A percentile compares a stretch with the other conserved stretches of the same genome.
These are phyloP conservation scores for Kwoniella pini DNA, from an alignment of 768 basidiomycete genomes.

Conservation along the genomic window DNA sequence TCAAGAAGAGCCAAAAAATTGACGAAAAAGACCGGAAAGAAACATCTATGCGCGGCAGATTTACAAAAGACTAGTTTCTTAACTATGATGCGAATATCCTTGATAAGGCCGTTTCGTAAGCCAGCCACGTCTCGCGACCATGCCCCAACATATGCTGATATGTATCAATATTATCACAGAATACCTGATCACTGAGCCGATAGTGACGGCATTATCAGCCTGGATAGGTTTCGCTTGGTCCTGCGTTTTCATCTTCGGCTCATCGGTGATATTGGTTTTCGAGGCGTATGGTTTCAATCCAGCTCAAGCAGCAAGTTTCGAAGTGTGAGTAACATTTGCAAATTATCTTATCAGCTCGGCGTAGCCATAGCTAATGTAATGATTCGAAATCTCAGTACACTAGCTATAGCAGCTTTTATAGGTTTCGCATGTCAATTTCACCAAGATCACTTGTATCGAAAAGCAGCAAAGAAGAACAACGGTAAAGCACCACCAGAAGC, in stretches of 20 bases:
- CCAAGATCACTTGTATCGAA: slow-evolving; percentile 43
- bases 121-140: too few relatives aligned
- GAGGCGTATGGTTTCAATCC: slow-evolving; percentile 41
- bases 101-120: slow-evolving; percentile 48
- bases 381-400: slow-evolving; percentile 18
- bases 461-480: slow-evolving; percentile 24
- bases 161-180: too few relatives aligned
- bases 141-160: too few relatives aligned
- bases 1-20: slow-evolving; percentile 36
- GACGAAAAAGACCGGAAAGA: slow-evolving; percentile 43
- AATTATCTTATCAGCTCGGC: too few relatives aligned
- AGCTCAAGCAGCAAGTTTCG: slow-evolving; percentile 36
- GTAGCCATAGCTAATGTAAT: background rate
- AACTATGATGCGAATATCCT: slow-evolving; percentile 38
- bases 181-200: slow-evolving; percentile 49
- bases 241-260: slow-evolving; percentile 44
- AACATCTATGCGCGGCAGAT: slow-evolving; percentile 47
- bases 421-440: slow-evolving; percentile 41
- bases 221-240: slow-evolving; percentile 54
- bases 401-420: slow-evolving; percentile 40
- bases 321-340: slow-evolving; percentile 31
- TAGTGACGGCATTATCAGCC: slow-evolving; percentile 43
- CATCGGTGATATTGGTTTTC: slow-evolving; percentile 36
- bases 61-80: slow-evolving; percentile 35
- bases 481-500: slow-evolving; percentile 51